A percentile compares a stretch with the other conserved stretches of the same genome.
Evolutionary conservation across 768 basidiomycete species (phyloP).

Genomic region (Amanita pseudoporphyria): DNA sequence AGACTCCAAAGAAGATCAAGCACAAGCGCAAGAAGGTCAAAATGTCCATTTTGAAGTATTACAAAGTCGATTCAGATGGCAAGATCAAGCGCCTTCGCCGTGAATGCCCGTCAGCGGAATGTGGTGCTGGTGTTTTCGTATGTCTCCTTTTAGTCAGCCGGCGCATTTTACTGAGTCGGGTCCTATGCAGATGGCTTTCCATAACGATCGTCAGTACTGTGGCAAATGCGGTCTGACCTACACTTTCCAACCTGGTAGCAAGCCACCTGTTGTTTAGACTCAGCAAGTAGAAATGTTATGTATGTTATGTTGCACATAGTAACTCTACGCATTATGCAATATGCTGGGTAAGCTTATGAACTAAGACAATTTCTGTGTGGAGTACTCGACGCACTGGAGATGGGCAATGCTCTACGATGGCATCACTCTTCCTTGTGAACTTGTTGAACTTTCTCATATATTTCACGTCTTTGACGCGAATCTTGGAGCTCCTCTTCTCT

Average conservation of each 20-base stretch:
- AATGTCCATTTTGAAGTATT: constrained; percentile 99
- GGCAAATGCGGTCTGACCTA: constrained; percentile 90
- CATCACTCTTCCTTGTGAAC: constrained; percentile 18
- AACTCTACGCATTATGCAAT: background rate
- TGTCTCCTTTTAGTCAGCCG: constrained; percentile 17
- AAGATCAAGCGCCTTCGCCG: constrained; percentile 99
- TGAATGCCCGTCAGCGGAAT: constrained; percentile 83
- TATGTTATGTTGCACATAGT: background rate
- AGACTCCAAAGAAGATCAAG: constrained; percentile 99
- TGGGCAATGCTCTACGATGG: too few relatives aligned
- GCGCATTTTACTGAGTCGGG: constrained; percentile 13
- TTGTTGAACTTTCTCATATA: constrained; percentile 48
- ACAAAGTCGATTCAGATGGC: constrained; percentile 99
- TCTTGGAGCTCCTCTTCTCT: constrained; percentile 52
- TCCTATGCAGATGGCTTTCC: constrained; percentile 84
- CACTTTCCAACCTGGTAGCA: constrained; percentile 73
- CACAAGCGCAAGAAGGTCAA: constrained; percentile 99
- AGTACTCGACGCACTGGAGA: too few relatives aligned
- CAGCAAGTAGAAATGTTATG: background rate
- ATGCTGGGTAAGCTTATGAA: background rate
- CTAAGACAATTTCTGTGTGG: too few relatives aligned
- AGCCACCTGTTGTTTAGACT: constrained; percentile 59
- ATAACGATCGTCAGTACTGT: constrained; percentile 96
- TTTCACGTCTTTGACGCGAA: constrained; percentile 52
- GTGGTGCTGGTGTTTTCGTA: constrained; percentile 81